Conservation (phyloP, 108 stramenopile species). For the Skeletonema grethae region DNA sequence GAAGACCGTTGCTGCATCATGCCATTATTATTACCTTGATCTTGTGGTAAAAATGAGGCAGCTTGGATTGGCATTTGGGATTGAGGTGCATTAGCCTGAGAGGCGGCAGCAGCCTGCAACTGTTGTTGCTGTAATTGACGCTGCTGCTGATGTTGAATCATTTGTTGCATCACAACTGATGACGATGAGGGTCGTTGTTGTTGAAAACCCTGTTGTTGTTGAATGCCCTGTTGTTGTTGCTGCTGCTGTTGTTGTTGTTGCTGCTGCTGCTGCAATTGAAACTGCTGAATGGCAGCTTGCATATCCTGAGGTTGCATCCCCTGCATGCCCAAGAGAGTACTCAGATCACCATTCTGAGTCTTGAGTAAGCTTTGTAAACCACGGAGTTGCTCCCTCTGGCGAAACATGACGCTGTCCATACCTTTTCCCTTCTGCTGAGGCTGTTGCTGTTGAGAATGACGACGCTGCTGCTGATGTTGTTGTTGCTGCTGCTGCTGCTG, state of each 20-base stretch:
- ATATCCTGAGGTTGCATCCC: constrained; percentile 11
- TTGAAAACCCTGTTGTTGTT: constrained; percentile 1
- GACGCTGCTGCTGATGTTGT: background rate
- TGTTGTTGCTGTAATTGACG: constrained; percentile 5
- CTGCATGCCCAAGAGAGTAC: background rate
- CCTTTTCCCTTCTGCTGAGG: background rate
- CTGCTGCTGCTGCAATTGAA: constrained; percentile 2
- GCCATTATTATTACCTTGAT: background rate
- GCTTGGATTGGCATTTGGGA: background rate
- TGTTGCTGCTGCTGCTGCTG: background rate
- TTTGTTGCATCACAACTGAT: constrained; percentile 37
- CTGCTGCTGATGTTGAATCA: constrained; percentile 21
- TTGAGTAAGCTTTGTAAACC: constrained; percentile 31
- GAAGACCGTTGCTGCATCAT: constrained; percentile 1
- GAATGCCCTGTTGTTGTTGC: constrained; percentile 11
- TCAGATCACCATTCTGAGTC: constrained; percentile 1
- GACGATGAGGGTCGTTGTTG: constrained; percentile 11
- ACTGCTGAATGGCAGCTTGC: constrained; percentile 10
- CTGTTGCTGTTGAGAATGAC: background rate
- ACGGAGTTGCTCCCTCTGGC: constrained; percentile 37
- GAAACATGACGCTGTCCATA: constrained; percentile 34
- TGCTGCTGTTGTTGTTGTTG: constrained; percentile 11
- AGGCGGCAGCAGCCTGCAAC: background rate
- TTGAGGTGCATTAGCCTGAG: constrained; percentile 1
- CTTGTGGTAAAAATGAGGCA: background rate